Evolutionary conservation across 2,329 filamentous ascomycete species (phyloP).

Genomic region (Fusarium coffeatum): DNA sequence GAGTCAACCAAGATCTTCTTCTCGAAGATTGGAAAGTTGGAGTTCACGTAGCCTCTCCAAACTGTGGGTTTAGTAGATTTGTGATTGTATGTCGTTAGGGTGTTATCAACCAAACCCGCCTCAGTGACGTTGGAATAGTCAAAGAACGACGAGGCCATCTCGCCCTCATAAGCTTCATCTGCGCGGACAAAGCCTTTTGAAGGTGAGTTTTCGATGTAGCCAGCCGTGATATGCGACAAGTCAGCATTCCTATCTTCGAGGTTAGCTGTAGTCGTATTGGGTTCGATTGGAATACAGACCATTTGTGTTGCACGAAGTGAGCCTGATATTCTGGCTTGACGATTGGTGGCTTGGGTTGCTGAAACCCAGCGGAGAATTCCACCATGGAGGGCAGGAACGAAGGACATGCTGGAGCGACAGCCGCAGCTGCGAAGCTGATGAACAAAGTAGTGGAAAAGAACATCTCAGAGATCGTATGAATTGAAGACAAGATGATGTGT

Average conservation of each 20-base stretch:
- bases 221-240: slow-evolving; percentile 54
- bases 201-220: slow-evolving; percentile 52
- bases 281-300: slow-evolving; percentile 32
- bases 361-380: slow-evolving; percentile 49
- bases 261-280: no score
- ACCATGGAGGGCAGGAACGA: slow-evolving; percentile 45
- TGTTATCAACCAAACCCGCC: slow-evolving; percentile 53
- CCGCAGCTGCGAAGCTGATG: neutral
- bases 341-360: slow-evolving; percentile 49
- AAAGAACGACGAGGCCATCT: slow-evolving; percentile 49
- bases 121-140: slow-evolving; percentile 52
- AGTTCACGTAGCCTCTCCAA: slow-evolving; percentile 53
- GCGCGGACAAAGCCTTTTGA: slow-evolving; percentile 46
- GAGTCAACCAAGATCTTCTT: slow-evolving; percentile 45
- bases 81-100: slow-evolving; percentile 44
- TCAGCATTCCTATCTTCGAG: slow-evolving; percentile 49
- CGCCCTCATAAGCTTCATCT: slow-evolving; percentile 48
- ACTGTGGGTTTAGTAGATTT: slow-evolving; percentile 33
- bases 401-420: slow-evolving; percentile 15
- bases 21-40: slow-evolving; percentile 52
- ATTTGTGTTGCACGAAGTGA: slow-evolving; percentile 55
- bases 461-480: neutral
- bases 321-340: slow-evolving; percentile 49
- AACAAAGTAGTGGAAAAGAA: neutral
- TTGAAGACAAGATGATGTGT: no score